These are phyloP conservation scores for Plasmodium coatneyi DNA, from an alignment of 169 alveolate species.

Conservation along the genomic window DNA sequence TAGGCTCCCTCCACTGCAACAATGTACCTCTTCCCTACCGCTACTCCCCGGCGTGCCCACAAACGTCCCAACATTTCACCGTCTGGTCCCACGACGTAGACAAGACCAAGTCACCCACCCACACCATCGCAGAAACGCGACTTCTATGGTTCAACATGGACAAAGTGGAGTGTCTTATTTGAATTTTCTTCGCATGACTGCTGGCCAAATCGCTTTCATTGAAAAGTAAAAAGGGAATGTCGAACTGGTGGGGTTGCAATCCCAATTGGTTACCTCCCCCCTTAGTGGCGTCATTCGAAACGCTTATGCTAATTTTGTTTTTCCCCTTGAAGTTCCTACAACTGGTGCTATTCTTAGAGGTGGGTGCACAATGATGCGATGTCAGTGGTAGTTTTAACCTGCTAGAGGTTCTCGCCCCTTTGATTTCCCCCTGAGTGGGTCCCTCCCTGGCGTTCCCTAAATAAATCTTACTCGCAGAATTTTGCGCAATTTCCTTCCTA, in stretches of 20 bases:
- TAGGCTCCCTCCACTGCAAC: not conserved
- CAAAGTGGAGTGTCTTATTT: constrained; percentile 14
- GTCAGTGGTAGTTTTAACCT: not conserved
- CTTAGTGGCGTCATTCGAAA: not conserved
- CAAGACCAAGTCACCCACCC: constrained; percentile 27
- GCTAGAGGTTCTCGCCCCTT: not conserved
- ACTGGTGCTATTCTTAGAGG: not conserved
- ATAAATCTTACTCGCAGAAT: not conserved
- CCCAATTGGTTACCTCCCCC: not conserved
- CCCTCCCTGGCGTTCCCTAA: not conserved
- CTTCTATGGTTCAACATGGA: constrained; percentile 54
- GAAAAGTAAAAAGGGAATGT: not conserved
- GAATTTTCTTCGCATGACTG: not conserved
- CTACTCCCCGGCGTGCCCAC: not conserved
- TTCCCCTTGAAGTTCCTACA: not conserved
- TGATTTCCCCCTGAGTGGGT: not conserved
- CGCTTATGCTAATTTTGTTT: constrained; percentile 3
- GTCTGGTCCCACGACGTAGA: constrained; percentile 68
- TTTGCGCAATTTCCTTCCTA: not conserved
- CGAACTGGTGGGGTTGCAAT: not conserved
- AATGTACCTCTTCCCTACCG: not conserved
- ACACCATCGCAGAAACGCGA: constrained; percentile 63
- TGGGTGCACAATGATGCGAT: not conserved
- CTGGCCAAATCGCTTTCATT: not conserved
- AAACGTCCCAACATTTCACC: constrained; percentile 53